A percentile compares a stretch with the other conserved stretches of the same genome.
These are phyloP conservation scores for Hordeum pubiflorum DNA, from an alignment of 202 grass and related monocot genomes.

Conservation along the genomic window DNA sequence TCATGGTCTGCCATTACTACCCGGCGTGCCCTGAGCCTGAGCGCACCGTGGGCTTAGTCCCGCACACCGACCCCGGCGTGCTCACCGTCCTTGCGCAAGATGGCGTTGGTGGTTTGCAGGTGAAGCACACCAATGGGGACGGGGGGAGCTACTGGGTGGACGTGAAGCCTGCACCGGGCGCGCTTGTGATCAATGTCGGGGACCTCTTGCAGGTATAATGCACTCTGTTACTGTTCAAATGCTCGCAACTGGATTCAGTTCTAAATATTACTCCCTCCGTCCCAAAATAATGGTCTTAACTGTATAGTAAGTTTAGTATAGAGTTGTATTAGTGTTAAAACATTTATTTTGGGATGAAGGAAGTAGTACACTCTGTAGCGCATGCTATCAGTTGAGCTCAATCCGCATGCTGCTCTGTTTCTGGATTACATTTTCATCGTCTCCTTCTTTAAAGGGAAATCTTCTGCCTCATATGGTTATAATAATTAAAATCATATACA, in stretches of 20 bases:
- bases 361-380: too few relatives aligned
- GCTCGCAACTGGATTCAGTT: neutral
- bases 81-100: conserved; percentile 59
- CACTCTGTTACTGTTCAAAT: neutral
- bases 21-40: conserved; percentile 75
- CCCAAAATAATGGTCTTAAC: too few relatives aligned
- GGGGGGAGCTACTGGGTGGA: conserved; percentile 48
- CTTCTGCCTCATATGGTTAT: too few relatives aligned
- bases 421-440: too few relatives aligned
- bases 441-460: too few relatives aligned
- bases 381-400: too few relatives aligned
- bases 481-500: too few relatives aligned
- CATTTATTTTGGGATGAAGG: too few relatives aligned
- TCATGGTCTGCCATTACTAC: conserved; percentile 77
- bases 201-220: conserved; percentile 65
- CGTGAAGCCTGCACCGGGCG: conserved; percentile 37
- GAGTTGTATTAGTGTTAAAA: too few relatives aligned
- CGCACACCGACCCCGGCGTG: conserved; percentile 62
- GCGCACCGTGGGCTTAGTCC: conserved; percentile 45
- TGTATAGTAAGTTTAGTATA: too few relatives aligned
- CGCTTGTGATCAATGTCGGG: conserved; percentile 69
- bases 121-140: conserved; percentile 37
- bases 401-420: too few relatives aligned
- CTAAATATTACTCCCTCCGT: neutral
- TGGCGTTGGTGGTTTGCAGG: conserved; percentile 51